Base-by-base conservation (phyloP, 441 rosid species). In the Biscutella laevigata region DNA sequence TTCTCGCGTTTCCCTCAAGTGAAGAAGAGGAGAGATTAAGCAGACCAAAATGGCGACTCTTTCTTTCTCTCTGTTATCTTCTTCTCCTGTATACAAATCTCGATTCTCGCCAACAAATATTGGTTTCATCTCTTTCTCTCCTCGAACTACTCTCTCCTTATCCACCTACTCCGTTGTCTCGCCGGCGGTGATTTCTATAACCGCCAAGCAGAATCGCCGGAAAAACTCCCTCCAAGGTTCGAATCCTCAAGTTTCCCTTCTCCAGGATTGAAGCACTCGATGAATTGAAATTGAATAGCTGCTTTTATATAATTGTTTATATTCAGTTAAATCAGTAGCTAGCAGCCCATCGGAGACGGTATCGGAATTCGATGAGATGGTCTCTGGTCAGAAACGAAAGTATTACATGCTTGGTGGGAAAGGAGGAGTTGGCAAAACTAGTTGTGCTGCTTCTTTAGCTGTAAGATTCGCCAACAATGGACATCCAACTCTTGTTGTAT, bases 391-490 rank as follows among this genome's bases (percentile, higher is more conserved):
- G 9, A 63, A 61, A 48, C 75, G 94, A 10, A 90, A 84, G 78
- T 90, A 82, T 64, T 90, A 82, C 69, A 71, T 86, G 94, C 77
- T 90, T 2, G 97, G 97, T 15, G 97, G 97, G 32, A 90, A 90
- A 68, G 97, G 97, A 57, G 95, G 97, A 65, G 95, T 90, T 5
- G 97, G 97, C 32, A 89, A 90, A 74, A 90, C 95, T 3, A 90
- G 95, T 33, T 84, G 95, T 16, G 95, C 97, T 46, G 91, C 95
- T 71, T 86, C 97, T 52, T 83, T 89, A 19, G 97, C 94, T 7
- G 95, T 86, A 7, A 84, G 79, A 67, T 82, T 89, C 52, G 94
- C 97, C 12, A 83, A 83, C 70, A 81, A 69, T 76, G 95, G 95
- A 17, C 98, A 86, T 61, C 95, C 94, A 5, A 90, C 98, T 67